A percentile compares a stretch with the other conserved stretches of the same genome.
Evolutionary conservation across 176 grass and related monocot species (phyloP).

Genomic region (Metroxylon sagu): DNA sequence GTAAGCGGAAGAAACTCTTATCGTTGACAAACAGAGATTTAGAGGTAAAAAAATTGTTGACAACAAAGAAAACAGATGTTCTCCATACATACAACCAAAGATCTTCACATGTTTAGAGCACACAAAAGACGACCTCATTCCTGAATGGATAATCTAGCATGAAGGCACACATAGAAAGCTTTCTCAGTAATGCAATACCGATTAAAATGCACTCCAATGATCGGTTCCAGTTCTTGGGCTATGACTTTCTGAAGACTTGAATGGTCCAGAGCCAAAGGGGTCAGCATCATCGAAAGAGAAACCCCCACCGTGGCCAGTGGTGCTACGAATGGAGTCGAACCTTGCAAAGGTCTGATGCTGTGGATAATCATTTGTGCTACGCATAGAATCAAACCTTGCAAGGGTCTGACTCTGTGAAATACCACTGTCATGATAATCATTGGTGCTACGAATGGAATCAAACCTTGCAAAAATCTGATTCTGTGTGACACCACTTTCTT

Average conservation of each 20-base stretch:
- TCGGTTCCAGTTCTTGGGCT: conserved; percentile 75
- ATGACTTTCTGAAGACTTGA: conserved; percentile 43
- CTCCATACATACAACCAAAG: no score
- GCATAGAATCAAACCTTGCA: conserved; percentile 75
- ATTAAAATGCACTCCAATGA: conserved; percentile 80
- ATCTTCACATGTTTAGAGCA: no score
- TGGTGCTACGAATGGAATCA: conserved; percentile 25
- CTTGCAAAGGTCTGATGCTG: conserved; percentile 5
- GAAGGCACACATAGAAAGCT: no score
- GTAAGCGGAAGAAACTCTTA: no score
- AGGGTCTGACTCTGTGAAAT: conserved; percentile 1
- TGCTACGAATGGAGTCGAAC: conserved; percentile 36
- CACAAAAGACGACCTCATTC: no score
- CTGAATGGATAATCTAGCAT: no score
- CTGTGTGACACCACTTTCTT: conserved; percentile 27
- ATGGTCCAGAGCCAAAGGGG: conserved; percentile 55
- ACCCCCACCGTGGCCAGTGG: conserved; percentile 17
- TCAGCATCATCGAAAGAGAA: conserved; percentile 65
- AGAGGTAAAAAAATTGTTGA: no score
- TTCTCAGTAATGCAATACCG: no score
- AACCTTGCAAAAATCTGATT: conserved; percentile 20
- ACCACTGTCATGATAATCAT: conserved; percentile 3
- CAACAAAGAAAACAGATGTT: no score
- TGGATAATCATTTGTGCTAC: conserved; percentile 19
- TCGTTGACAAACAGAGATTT: no score